A percentile compares a stretch with the other conserved stretches of the same genome.
These are phyloP conservation scores for Phanerochaete sordida DNA, from an alignment of 768 basidiomycete genomes.

Conservation along the genomic window DNA sequence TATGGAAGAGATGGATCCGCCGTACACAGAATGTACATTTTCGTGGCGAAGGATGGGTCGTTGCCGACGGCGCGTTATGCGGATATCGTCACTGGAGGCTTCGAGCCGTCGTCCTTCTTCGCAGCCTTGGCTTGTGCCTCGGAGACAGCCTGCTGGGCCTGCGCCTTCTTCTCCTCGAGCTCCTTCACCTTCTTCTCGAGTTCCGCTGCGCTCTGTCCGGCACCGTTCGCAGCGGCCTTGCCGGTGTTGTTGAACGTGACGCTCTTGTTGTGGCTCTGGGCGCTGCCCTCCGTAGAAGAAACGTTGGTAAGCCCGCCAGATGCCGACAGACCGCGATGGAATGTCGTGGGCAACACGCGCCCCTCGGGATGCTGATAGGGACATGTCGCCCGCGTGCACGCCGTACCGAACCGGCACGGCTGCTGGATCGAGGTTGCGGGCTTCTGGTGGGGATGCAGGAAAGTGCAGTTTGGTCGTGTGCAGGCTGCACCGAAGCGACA, in stretches of 20 bases:
- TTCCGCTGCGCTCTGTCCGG: constrained; percentile 19
- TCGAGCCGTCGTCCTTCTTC: constrained; percentile 57
- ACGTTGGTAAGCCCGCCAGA: constrained; percentile 61
- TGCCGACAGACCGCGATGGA: constrained; percentile 73
- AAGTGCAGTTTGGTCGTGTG: constrained; percentile 80
- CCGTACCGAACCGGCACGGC: constrained; percentile 78
- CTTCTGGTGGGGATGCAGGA: constrained; percentile 38
- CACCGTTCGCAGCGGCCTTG: not conserved
- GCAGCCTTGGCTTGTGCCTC: constrained; percentile 59
- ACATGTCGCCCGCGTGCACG: constrained; percentile 71
- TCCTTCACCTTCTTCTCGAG: constrained; percentile 55
- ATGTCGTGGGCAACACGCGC: constrained; percentile 72
- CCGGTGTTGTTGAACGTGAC: constrained; percentile 59
- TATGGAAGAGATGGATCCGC: not conserved
- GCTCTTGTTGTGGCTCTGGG: constrained; percentile 63
- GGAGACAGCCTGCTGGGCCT: constrained; percentile 63
- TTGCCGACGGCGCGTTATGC: constrained; percentile 15
- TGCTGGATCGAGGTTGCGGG: not conserved
- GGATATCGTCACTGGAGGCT: constrained; percentile 39
- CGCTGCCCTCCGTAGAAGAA: constrained; percentile 60
- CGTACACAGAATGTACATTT: not conserved
- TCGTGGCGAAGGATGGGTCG: not conserved
- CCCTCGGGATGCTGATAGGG: constrained; percentile 87
- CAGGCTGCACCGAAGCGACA: constrained; percentile 87
- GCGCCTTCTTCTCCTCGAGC: constrained; percentile 60